Evolutionary conservation across 768 basidiomycete genomes (phyloP), one percentile per base, ranked within the genome.

Genomic region (Tulasnella sp.): DNA sequence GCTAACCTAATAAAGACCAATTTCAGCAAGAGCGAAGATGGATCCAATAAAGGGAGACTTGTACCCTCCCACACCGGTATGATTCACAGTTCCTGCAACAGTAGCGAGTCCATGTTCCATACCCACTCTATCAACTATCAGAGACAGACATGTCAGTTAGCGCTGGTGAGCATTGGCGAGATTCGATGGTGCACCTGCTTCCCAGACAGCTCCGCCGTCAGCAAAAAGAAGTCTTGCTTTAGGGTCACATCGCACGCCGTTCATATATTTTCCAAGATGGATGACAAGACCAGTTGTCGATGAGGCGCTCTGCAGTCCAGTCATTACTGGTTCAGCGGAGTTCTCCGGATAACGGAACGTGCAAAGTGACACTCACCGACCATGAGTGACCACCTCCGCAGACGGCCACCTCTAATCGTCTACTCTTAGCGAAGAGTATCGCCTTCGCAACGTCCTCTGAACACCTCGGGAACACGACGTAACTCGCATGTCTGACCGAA

Each of bases 241-340:
- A 1, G 73, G 74, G 32, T 79, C 76, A 37, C 80, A 77, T 3
- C 75, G 74, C 22, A 80, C 77, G 16, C 42, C 64, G 65, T 78
- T 78, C n/a, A 81, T 70, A 66, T 76, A 74, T 26, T 76, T 74
- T 32, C 74, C 64, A 6, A 81, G 75, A 73, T 81, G 80, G 66
- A 81, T 79, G 72, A 80, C 80, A 26, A 81, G 62, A 14, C 79
- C 81, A 6, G 78, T 79, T 7, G 78, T 76, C 3, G 78, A 76
- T 29, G 80, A 81, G 4, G 79, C 39, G 17, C 64, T 40, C 64
- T 65, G 42, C n/a, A 65, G n/a, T 62, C 5, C 16, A 34, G 9
- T 17, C 35, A 37, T 17, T 65, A 82, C 73, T 86, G n/a, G 14
- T n/a, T 7, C 5, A 32, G 35, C 14, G 17, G 14, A 32, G 32